Evolutionary conservation across 192 early-diverging fungal species (phyloP).

Genomic region (Coemansia sp.): DNA sequence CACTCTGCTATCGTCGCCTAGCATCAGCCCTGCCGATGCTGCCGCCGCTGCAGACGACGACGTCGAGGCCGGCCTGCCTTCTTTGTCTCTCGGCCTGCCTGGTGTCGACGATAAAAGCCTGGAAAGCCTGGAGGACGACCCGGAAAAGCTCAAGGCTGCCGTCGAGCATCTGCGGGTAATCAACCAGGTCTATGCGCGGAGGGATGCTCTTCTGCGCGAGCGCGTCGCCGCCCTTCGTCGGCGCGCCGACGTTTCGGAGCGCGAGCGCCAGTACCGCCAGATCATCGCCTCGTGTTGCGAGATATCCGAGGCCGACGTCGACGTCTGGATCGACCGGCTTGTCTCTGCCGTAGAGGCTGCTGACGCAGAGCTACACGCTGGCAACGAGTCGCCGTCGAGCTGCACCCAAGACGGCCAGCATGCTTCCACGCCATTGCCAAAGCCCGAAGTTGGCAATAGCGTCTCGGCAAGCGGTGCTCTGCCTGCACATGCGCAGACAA

Average conservation of each 20-base stretch:
- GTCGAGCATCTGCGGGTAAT: slow-evolving; percentile 42
- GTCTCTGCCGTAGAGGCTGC: slow-evolving; percentile 69
- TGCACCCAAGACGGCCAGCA: not conserved
- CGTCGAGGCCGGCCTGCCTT: slow-evolving; percentile 2
- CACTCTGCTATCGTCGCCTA: slow-evolving; percentile 17
- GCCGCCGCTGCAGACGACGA: slow-evolving; percentile 6
- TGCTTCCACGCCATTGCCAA: not conserved
- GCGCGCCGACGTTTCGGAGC: slow-evolving; percentile 56
- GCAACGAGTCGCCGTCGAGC: not conserved
- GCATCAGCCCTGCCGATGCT: not conserved
- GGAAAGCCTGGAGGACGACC: slow-evolving; percentile 30
- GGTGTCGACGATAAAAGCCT: slow-evolving; percentile 10
- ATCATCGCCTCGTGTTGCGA: slow-evolving; percentile 85
- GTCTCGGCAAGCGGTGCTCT: not conserved
- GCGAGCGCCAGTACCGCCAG: slow-evolving; percentile 75
- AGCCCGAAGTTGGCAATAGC: not conserved
- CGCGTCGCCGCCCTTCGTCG: slow-evolving; percentile 57
- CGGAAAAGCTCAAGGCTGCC: slow-evolving; percentile 22
- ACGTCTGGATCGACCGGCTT: slow-evolving; percentile 70
- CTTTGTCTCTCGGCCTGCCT: slow-evolving; percentile 8
- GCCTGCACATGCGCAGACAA: not conserved
- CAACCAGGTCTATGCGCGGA: slow-evolving; percentile 46
- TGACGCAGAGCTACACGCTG: slow-evolving; percentile 14
- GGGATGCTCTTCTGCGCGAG: slow-evolving; percentile 53
- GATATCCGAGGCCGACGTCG: slow-evolving; percentile 73